Conservation (phyloP, 345 rosid genomes). For the Lepidium sativum region DNA sequence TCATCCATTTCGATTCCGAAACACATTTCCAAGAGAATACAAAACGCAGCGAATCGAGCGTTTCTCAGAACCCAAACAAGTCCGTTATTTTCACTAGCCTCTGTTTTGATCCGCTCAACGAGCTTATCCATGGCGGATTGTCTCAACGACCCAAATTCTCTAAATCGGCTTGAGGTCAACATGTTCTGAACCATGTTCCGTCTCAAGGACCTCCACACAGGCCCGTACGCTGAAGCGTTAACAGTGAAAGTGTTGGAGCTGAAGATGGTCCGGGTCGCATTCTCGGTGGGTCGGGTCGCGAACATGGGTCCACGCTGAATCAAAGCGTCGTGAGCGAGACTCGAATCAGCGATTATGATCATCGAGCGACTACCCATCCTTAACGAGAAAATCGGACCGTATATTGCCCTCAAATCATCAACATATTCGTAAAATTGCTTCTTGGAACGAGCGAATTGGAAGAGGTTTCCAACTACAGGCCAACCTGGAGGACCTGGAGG, state of each 20-base stretch:
- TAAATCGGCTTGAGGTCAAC: conserved; percentile 59
- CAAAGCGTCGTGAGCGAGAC: conserved; percentile 64
- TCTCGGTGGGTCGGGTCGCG: conserved; percentile 69
- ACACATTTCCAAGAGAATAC: conserved; percentile 67
- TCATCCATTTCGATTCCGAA: conserved; percentile 85
- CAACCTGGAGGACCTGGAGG: conserved; percentile 92
- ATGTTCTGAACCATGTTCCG: conserved; percentile 93
- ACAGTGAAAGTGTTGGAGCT: conserved; percentile 92
- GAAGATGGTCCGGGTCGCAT: conserved; percentile 70
- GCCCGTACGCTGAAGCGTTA: conserved; percentile 74
- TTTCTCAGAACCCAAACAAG: conserved; percentile 65
- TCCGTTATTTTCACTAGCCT: conserved; percentile 43
- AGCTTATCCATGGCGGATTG: conserved; percentile 57
- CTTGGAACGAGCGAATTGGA: conserved; percentile 61
- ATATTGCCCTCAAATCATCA: conserved; percentile 35
- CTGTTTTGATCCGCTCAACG: conserved; percentile 37
- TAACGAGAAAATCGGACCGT: conserved; percentile 69
- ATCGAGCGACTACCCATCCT: conserved; percentile 78
- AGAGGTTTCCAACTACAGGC: conserved; percentile 90
- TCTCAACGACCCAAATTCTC: conserved; percentile 50
- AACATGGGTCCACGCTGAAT: conserved; percentile 56
- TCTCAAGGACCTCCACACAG: conserved; percentile 79
- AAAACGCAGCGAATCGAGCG: conserved; percentile 70
- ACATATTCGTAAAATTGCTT: conserved; percentile 61
- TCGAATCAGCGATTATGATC: conserved; percentile 55